Base-by-base conservation (phyloP, 1,139 yeast genomes). In the Pichia norvegensis region DNA sequence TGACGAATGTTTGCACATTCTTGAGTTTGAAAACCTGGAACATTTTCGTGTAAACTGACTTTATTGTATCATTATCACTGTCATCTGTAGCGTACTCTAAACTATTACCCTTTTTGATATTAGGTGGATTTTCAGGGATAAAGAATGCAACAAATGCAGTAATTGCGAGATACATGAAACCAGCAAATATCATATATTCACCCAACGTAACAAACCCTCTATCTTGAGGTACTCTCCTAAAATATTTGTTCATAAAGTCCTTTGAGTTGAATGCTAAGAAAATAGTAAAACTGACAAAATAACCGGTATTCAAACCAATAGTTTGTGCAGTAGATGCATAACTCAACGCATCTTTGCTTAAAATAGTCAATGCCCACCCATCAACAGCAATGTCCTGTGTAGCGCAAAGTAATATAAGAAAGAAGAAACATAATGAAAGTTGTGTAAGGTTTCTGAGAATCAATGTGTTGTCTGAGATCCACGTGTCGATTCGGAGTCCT, bases 301-400 rank as follows among this genome's bases (percentile, higher is more conserved):
- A 92, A 14, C 99, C 99, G 4, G 92, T 74, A 65, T 92, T 92
- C 51, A 92, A 74, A 0, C 98, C 99, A 41, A 92, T 78, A 0
- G 98, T 94, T 64, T 92, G 99, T 0, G 98, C 98, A 0, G 98
- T 92, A 4, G 95, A 85, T 0, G 98, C 98, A 66, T 79, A 92
- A n/a, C 95, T 81, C 48, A 92, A 69, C 20, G 95, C 85, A 38
- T 78, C 79, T 22, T 80, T 81, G 17, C 90, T 79, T 45, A 92
- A 69, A 44, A 92, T 78, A 1, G 97, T 92, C 59, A 92, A 68
- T 0, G 97, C 97, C 98, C 98, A 92, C 7, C 98, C 98, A 66
- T 92, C 99, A 16, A 92, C 98, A 1, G 98, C 97, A 46, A 92
- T 92, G 62, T 92, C 99, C 64, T 92, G 98, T 0, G 99, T 92